These are phyloP conservation scores for Penicillium thymicola DNA, from an alignment of 2,329 filamentous ascomycete species.

Conservation along the genomic window DNA sequence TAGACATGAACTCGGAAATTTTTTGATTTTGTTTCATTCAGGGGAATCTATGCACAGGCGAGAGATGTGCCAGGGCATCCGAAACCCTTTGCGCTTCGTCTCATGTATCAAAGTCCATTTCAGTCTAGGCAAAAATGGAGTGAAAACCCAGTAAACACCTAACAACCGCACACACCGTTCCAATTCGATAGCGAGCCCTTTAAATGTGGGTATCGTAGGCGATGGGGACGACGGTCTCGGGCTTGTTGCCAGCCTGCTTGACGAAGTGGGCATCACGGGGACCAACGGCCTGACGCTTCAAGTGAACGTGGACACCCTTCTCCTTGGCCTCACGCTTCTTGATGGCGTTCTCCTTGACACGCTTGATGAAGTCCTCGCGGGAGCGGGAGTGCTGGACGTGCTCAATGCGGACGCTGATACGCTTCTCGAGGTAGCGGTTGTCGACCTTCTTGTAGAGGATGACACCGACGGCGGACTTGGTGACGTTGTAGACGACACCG, in stretches of 20 bases:
- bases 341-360: constrained; percentile 93
- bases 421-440: constrained; percentile 99
- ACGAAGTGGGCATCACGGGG: constrained; percentile 80
- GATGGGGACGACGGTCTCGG: constrained; percentile 87
- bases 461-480: constrained; percentile 94
- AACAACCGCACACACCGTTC: constrained; percentile 36
- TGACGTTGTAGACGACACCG: constrained; percentile 97
- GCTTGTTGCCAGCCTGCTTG: constrained; percentile 74
- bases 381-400: constrained; percentile 93
- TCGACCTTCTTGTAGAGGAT: constrained; percentile 99
- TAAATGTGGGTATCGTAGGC: constrained; percentile 99
- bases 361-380: constrained; percentile 91
- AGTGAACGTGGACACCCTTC: constrained; percentile 78
- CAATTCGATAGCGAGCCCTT: constrained; percentile 36
- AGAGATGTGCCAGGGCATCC: constrained; percentile 38
- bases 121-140: constrained; percentile 32
- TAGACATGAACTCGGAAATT: constrained; percentile 30
- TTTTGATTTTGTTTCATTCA: constrained; percentile 44
- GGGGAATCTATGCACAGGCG: constrained; percentile 45
- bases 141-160: constrained; percentile 36
- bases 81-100: constrained; percentile 40
- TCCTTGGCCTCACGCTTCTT: constrained; percentile 91
- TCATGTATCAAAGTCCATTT: constrained; percentile 37
- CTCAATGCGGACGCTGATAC: constrained; percentile 98
- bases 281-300: constrained; percentile 83